Evolutionary conservation across 208 protist genomes (phyloP).

Genomic region (Leishmania amazonensis): DNA sequence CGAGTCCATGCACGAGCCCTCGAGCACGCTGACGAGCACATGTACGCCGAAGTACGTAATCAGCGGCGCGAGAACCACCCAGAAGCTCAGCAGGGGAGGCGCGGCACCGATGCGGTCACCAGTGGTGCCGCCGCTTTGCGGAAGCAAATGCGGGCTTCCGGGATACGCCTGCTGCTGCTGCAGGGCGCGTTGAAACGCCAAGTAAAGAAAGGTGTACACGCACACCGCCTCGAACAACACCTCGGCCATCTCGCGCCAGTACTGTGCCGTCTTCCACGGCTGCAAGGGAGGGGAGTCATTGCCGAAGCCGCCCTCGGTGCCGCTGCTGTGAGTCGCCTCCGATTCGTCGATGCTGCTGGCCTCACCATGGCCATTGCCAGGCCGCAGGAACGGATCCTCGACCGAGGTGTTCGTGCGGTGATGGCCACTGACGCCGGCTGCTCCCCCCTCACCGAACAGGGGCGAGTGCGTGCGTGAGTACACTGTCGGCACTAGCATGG

Average conservation of each 20-base stretch:
- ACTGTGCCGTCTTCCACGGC: conserved; percentile 23
- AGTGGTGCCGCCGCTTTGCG: neutral
- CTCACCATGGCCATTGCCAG: neutral
- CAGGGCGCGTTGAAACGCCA: conserved; percentile 37
- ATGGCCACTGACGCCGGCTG: neutral
- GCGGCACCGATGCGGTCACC: neutral
- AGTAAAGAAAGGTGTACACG: conserved; percentile 36
- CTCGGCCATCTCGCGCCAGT: conserved; percentile 26
- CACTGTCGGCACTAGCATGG: conserved; percentile 35
- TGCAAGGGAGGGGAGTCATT: neutral
- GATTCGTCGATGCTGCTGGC: neutral
- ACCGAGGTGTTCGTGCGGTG: neutral
- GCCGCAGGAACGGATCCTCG: neutral
- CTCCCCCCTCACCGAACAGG: neutral
- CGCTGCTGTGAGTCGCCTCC: neutral
- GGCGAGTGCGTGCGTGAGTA: conserved; percentile 22
- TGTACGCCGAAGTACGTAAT: conserved; percentile 37
- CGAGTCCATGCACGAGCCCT: conserved; percentile 5
- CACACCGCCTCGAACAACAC: conserved; percentile 43
- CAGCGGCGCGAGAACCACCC: conserved; percentile 58
- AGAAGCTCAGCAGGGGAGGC: conserved; percentile 43
- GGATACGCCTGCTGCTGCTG: conserved; percentile 5
- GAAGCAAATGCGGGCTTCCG: too few species aligned
- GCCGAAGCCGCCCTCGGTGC: neutral
- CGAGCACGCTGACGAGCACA: conserved; percentile 3